phyloP scores from a whole-genome alignment of 2,329 filamentous ascomycete species.

The Penicillium sp. region DNA sequence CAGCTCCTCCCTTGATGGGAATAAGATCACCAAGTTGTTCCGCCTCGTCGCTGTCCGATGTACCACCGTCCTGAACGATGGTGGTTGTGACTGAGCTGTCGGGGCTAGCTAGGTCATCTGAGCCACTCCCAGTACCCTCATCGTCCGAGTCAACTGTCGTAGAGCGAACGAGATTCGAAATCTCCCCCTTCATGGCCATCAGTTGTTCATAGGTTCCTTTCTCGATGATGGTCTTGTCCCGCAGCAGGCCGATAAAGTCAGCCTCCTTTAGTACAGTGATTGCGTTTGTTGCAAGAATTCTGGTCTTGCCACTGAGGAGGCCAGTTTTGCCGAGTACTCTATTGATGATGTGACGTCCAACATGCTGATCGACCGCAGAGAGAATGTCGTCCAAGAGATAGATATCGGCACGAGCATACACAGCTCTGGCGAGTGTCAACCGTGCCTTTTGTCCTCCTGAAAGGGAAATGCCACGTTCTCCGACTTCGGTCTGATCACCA shows the following conservation, averaged over 20 bases:
- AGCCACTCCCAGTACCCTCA: slow-evolving; percentile 49
- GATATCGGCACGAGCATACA: slow-evolving; percentile 94
- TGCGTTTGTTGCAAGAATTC: slow-evolving; percentile 90
- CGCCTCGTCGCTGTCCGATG: slow-evolving; percentile 55
- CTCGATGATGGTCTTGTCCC: slow-evolving; percentile 79
- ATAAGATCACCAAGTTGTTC: slow-evolving; percentile 78
- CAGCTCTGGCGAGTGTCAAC: slow-evolving; percentile 84
- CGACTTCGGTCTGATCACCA: slow-evolving; percentile 93
- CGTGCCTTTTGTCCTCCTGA: slow-evolving; percentile 96
- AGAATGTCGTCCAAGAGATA: slow-evolving; percentile 93
- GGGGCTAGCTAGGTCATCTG: slow-evolving; percentile 64
- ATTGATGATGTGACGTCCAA: slow-evolving; percentile 90
- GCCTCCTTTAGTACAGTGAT: slow-evolving; percentile 87
- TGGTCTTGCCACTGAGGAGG: slow-evolving; percentile 78
- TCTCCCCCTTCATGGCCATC: slow-evolving; percentile 88
- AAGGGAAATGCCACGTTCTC: slow-evolving; percentile 92
- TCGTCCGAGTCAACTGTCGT: slow-evolving; percentile 52
- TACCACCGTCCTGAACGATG: slow-evolving; percentile 48
- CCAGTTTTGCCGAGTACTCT: slow-evolving; percentile 85
- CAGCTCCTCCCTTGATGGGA: slow-evolving; percentile 65
- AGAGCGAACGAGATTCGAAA: slow-evolving; percentile 78
- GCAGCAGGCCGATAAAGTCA: slow-evolving; percentile 81
- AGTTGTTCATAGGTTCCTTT: slow-evolving; percentile 87
- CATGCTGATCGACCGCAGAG: slow-evolving; percentile 97
- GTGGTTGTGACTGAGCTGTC: slow-evolving; percentile 62